phyloP scores from a whole-genome alignment of 805 yeast genomes.

The Candida schatavii region DNA sequence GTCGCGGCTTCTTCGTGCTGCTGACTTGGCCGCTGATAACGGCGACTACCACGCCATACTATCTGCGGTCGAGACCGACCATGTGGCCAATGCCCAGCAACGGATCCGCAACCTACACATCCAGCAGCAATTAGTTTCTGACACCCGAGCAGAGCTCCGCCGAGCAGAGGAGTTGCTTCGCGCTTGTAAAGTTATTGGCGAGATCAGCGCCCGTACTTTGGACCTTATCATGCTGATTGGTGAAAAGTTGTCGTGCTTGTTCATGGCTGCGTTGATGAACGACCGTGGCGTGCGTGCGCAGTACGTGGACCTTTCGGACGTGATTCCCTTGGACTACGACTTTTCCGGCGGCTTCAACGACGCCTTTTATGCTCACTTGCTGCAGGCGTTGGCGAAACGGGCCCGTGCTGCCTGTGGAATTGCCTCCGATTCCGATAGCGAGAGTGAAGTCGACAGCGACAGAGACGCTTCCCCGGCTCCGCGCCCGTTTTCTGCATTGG shows the following conservation, averaged over 20 bases:
- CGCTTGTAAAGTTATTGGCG: conserved; percentile 91
- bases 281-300: conserved; percentile 77
- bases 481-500: no score
- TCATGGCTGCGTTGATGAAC: conserved; percentile 80
- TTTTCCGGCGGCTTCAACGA: conserved; percentile 62
- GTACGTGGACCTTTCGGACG: conserved; percentile 73
- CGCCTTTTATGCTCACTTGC: conserved; percentile 55
- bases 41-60: conserved; percentile 58
- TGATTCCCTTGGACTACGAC: conserved; percentile 64
- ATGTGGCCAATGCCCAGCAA: conserved; percentile 64
- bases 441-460: no score
- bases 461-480: no score
- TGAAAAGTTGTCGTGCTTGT: conserved; percentile 87
- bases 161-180: conserved; percentile 67
- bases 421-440: no score
- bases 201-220: conserved; percentile 80
- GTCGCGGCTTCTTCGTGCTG: conserved; percentile 77
- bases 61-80: conserved; percentile 73
- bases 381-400: conserved; percentile 46
- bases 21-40: conserved; percentile 69
- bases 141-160: conserved; percentile 63
- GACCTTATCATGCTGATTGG: conserved; percentile 92
- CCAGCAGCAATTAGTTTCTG: conserved; percentile 51
- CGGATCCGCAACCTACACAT: conserved; percentile 47
- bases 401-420: conserved; percentile 44